These are phyloP conservation scores for Coemansia sp. DNA, from an alignment of 192 early-diverging fungal species.

Conservation along the genomic window DNA sequence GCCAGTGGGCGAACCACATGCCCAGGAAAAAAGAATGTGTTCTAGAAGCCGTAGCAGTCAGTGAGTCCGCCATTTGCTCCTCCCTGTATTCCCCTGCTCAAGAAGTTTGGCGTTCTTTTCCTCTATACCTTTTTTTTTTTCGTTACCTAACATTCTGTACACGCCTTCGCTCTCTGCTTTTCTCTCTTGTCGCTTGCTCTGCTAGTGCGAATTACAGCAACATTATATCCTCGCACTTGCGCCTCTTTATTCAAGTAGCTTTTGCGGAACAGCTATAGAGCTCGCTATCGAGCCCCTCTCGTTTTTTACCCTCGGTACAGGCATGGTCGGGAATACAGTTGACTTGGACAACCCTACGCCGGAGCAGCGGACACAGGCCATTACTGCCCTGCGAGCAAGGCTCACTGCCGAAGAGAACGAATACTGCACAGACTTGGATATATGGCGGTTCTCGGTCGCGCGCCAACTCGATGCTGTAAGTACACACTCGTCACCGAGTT, in stretches of 20 bases:
- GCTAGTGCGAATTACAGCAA: too few relatives aligned
- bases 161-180: too few relatives aligned
- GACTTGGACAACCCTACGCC: conserved; percentile 53
- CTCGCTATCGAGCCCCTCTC: background rate
- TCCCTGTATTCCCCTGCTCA: background rate
- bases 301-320: background rate
- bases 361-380: conserved; percentile 31
- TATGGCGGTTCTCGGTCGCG: conserved; percentile 66
- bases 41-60: background rate
- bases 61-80: background rate
- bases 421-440: conserved; percentile 49
- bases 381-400: conserved; percentile 29
- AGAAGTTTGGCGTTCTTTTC: background rate
- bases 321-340: conserved; percentile 19
- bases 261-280: background rate
- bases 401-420: conserved; percentile 40
- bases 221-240: too few relatives aligned
- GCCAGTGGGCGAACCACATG: background rate
- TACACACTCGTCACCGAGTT: background rate
- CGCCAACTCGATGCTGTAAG: conserved; percentile 67
- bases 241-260: too few relatives aligned
- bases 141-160: too few relatives aligned
- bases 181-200: conserved; percentile 4
- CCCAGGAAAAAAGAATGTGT: background rate
- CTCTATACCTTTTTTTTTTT: too few relatives aligned